A percentile compares a stretch with the other conserved stretches of the same genome.
Conservation (phyloP, 345 rosid genomes). For the Rhodamnia argentea region DNA sequence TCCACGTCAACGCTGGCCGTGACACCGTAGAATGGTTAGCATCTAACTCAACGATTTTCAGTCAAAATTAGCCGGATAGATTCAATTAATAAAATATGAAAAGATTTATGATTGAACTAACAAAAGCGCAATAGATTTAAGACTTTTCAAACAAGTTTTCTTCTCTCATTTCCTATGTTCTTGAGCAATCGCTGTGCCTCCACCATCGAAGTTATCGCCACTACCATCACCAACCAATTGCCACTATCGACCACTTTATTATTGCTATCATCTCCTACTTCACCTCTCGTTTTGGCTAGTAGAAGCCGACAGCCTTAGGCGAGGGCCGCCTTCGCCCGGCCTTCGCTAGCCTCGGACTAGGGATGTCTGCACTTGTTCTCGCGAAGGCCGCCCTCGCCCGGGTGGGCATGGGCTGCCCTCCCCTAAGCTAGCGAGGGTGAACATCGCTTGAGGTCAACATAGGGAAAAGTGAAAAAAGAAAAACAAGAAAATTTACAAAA, state of each 20-base stretch:
- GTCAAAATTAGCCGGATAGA: too few relatives aligned
- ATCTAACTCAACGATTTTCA: too few relatives aligned
- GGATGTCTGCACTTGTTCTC: accelerated
- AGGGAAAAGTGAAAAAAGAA: neutral
- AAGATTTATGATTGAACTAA: too few relatives aligned
- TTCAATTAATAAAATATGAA: too few relatives aligned
- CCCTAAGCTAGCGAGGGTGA: neutral
- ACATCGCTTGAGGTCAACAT: too few relatives aligned
- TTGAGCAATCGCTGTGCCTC: neutral
- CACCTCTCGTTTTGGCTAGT: neutral
- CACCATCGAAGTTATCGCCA: neutral
- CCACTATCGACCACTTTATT: neutral
- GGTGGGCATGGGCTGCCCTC: too few relatives aligned
- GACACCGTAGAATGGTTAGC: too few relatives aligned
- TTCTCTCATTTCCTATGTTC: neutral
- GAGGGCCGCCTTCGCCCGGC: neutral
- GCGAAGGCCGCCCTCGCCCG: neutral
- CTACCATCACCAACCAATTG: neutral
- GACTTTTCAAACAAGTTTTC: neutral
- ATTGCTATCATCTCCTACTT: accelerated
- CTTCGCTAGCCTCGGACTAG: accelerated
- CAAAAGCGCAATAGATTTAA: too few relatives aligned
- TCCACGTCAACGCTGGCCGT: too few relatives aligned
- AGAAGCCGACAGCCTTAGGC: neutral
- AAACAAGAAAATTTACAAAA: neutral